These are phyloP conservation scores for Cercospora citrullina DNA, from an alignment of 2,329 filamentous ascomycete species.

Conservation along the genomic window DNA sequence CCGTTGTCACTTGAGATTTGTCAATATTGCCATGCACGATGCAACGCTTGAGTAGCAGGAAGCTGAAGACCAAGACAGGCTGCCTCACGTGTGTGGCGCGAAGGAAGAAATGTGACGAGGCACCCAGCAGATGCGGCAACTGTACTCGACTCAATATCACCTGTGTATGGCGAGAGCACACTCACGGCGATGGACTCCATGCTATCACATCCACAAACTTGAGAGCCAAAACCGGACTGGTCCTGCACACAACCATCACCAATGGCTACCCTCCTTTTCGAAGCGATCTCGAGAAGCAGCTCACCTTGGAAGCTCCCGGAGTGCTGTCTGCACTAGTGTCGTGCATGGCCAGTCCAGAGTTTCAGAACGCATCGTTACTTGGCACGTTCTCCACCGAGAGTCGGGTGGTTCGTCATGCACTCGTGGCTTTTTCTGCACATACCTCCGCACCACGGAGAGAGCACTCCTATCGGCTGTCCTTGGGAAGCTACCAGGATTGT, in stretches of 20 bases:
- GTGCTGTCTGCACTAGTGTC: conserved; percentile 18
- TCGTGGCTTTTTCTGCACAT: conserved; percentile 25
- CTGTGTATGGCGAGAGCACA: conserved; percentile 15
- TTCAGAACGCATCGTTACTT: conserved; percentile 12
- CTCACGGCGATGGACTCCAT: background rate
- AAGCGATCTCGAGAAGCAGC: conserved; percentile 18
- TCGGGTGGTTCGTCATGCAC: conserved; percentile 21
- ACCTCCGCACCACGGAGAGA: background rate
- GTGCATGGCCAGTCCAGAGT: conserved; percentile 15
- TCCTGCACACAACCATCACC: conserved; percentile 12
- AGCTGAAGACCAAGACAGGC: conserved; percentile 68
- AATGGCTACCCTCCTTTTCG: conserved; percentile 24
- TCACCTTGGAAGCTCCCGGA: conserved; percentile 13
- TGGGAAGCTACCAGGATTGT: conserved; percentile 24
- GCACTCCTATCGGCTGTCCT: conserved; percentile 16
- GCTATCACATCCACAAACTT: conserved; percentile 18
- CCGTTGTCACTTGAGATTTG: too few species aligned
- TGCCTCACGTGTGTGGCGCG: conserved; percentile 85
- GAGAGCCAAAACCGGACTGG: conserved; percentile 5
- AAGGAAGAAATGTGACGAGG: conserved; percentile 96
- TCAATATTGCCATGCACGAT: background rate
- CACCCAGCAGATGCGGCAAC: conserved; percentile 86
- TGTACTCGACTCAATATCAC: conserved; percentile 60
- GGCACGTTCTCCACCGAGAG: conserved; percentile 22
- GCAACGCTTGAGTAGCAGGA: background rate